A percentile compares a stretch with the other conserved stretches of the same genome.
These are phyloP conservation scores for Fusarium torulosum DNA, from an alignment of 2,329 filamentous ascomycete species.

Conservation along the genomic window DNA sequence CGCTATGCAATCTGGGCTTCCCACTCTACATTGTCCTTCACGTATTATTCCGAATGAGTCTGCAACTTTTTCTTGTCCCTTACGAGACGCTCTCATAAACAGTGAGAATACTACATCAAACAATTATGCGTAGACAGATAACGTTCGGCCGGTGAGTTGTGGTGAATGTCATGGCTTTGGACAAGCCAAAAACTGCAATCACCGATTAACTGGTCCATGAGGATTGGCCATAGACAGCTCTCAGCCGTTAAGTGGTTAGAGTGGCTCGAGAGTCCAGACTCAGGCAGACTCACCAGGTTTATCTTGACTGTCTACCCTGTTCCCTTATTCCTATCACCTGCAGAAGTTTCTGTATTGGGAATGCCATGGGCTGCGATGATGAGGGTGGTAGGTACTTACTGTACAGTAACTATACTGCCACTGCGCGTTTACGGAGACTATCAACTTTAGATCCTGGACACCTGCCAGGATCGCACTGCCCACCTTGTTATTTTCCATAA, in stretches of 20 bases:
- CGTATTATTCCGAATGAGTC: too few relatives aligned
- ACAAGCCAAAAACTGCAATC: slow-evolving; percentile 36
- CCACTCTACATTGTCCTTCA: neutral
- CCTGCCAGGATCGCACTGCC: slow-evolving; percentile 41
- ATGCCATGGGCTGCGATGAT: slow-evolving; percentile 43
- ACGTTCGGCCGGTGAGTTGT: slow-evolving; percentile 14
- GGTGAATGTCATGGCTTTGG: slow-evolving; percentile 12
- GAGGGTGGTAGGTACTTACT: slow-evolving; percentile 12
- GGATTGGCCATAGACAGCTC: slow-evolving; percentile 16
- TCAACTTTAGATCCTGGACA: slow-evolving; percentile 25
- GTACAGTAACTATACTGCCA: neutral
- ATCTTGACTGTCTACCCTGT: slow-evolving; percentile 24
- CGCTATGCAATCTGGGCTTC: slow-evolving; percentile 58
- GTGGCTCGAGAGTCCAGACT: slow-evolving; percentile 25
- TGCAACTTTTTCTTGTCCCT: too few relatives aligned
- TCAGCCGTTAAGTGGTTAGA: slow-evolving; percentile 2
- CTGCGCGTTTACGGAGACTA: slow-evolving; percentile 29
- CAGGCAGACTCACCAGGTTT: slow-evolving; percentile 10
- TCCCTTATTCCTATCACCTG: slow-evolving; percentile 36
- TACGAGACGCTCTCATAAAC: neutral
- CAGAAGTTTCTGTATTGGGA: slow-evolving; percentile 45
- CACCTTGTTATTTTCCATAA: slow-evolving; percentile 29
- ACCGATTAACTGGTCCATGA: slow-evolving; percentile 28
- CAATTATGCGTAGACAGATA: neutral
- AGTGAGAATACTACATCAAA: neutral